Evolutionary conservation across 2,329 filamentous ascomycete genomes (phyloP).

Genomic region (Monosporascus sp.): DNA sequence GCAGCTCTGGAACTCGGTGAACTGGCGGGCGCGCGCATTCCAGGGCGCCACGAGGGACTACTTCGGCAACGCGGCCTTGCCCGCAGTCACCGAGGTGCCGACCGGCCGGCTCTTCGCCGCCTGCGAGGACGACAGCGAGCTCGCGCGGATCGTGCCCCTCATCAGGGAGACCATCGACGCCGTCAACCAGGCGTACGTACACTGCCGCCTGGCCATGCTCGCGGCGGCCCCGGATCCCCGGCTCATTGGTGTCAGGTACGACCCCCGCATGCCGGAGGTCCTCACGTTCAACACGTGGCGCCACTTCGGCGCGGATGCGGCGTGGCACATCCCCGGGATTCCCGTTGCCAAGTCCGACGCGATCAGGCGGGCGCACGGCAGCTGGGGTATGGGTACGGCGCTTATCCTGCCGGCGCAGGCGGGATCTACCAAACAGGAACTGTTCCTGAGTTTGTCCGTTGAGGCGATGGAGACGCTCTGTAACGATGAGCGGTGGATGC

Average conservation of each 20-base stretch:
- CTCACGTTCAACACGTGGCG: conserved; percentile 42
- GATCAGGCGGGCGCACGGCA: conserved; percentile 24
- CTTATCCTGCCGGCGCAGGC: conserved; percentile 25
- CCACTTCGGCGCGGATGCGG: conserved; percentile 35
- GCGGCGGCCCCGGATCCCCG: conserved; percentile 33
- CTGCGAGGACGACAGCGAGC: conserved; percentile 14
- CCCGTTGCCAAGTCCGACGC: conserved; percentile 31
- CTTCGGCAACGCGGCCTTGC: conserved; percentile 37
- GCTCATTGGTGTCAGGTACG: conserved; percentile 32
- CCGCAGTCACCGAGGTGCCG: conserved; percentile 26
- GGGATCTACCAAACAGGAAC: conserved; percentile 21
- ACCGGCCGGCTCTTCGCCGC: conserved; percentile 18
- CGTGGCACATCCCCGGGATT: conserved; percentile 32
- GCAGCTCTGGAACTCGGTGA: conserved; percentile 34
- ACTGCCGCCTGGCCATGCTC: conserved; percentile 31
- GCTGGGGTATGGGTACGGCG: conserved; percentile 26
- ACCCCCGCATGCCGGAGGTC: conserved; percentile 33
- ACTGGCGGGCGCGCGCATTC: conserved; percentile 34
- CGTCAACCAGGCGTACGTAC: conserved; percentile 37
- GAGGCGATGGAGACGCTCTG: conserved; percentile 26
- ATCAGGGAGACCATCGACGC: conserved; percentile 27
- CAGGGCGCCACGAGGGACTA: conserved; percentile 25
- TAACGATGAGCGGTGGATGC: conserved; percentile 24
- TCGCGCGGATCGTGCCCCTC: conserved; percentile 23
- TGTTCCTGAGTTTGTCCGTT: conserved; percentile 26